Conservation (phyloP, 192 early-diverging fungal genomes). For the Podila epicladia region DNA sequence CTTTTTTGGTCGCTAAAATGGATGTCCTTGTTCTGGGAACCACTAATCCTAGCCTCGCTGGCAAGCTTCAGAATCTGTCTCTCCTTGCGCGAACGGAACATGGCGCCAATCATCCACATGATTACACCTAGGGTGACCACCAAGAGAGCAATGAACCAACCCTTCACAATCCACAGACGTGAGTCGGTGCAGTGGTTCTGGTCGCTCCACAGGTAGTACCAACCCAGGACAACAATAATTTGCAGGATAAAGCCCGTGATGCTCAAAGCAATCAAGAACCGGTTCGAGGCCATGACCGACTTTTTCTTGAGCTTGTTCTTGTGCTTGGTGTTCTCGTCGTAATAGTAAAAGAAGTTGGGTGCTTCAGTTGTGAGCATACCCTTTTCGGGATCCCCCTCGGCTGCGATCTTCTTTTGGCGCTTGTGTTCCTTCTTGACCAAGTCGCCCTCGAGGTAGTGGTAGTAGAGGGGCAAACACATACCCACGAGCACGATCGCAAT, state of each 20-base stretch:
- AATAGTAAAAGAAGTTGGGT: conserved; percentile 1
- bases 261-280: conserved; percentile 8
- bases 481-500: conserved; percentile 12
- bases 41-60: neutral
- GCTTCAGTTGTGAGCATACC: neutral
- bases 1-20: neutral
- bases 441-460: conserved; percentile 17
- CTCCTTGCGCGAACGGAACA: conserved; percentile 16
- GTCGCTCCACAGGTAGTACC: conserved; percentile 16
- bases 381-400: neutral
- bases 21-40: neutral
- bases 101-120: conserved; percentile 5
- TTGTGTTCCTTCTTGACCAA: conserved; percentile 7
- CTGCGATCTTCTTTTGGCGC: neutral
- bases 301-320: conserved; percentile 1
- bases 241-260: conserved; percentile 1
- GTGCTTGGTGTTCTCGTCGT: neutral
- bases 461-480: conserved; percentile 14
- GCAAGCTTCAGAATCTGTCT: neutral
- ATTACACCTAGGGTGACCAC: neutral
- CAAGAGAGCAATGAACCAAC: conserved; percentile 26
- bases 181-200: conserved; percentile 15
- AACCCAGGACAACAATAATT: conserved; percentile 11
- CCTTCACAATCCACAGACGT: conserved; percentile 17
- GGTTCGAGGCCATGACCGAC: conserved; percentile 16